Conservation (phyloP, 176 grass and related monocot genomes). For the Paspalum notatum region DNA sequence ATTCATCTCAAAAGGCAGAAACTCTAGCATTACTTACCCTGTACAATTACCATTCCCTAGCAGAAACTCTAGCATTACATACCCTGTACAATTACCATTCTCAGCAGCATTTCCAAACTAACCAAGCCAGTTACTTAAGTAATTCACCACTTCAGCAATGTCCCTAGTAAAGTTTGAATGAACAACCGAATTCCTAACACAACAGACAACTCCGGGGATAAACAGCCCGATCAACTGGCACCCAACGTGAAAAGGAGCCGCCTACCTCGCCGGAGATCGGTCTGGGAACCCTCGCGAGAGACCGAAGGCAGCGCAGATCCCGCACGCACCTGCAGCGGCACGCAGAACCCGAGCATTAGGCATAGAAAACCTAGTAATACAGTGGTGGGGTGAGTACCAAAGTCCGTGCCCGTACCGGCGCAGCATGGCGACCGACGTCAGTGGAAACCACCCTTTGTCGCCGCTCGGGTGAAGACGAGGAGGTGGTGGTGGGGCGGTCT, state of each 20-base stretch:
- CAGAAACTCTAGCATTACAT: background rate
- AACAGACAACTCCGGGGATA: background rate
- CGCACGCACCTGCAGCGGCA: constrained; percentile 59
- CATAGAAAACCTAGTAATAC: constrained; percentile 28
- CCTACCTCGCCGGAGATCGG: constrained; percentile 67
- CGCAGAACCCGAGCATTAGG: constrained; percentile 24
- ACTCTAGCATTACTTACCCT: background rate
- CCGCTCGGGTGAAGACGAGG: background rate
- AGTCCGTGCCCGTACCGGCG: constrained; percentile 32
- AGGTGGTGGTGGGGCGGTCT: background rate
- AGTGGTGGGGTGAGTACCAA: background rate
- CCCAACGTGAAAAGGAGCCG: background rate
- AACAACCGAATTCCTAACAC: background rate
- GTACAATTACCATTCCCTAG: background rate
- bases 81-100: background rate
- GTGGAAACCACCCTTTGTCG: constrained; percentile 38
- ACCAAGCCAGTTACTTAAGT: background rate
- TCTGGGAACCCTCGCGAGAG: constrained; percentile 54
- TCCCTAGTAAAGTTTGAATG: constrained; percentile 1
- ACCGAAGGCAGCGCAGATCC: constrained; percentile 61
- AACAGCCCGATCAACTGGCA: background rate
- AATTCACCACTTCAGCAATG: background rate
- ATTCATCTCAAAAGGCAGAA: background rate
- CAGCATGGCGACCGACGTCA: constrained; percentile 49
- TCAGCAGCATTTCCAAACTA: constrained; percentile 34